phyloP scores from a whole-genome alignment of 306 rosid genomes.

The Arachis stenosperma region DNA sequence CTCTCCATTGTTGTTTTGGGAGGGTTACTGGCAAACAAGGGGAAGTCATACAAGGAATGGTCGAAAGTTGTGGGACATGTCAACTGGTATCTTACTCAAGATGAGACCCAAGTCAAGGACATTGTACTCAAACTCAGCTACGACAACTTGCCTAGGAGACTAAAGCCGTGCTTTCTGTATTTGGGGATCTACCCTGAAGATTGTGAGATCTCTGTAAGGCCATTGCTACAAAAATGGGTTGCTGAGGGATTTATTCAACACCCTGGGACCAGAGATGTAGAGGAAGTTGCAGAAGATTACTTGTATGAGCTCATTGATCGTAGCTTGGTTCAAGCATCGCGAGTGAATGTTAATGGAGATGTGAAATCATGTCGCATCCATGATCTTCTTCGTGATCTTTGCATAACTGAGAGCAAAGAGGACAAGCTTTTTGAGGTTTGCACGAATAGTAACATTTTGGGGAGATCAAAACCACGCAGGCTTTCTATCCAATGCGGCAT shows the following conservation, averaged over 20 bases:
- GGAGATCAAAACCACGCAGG: slow-evolving; percentile 19
- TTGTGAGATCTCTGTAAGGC: slow-evolving; percentile 20
- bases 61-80: too few relatives aligned
- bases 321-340: slow-evolving; percentile 12
- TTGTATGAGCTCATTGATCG: too few relatives aligned
- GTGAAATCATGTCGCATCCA: slow-evolving; percentile 29
- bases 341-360: neutral
- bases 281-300: too few relatives aligned
- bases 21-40: too few relatives aligned
- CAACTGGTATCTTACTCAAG: too few relatives aligned
- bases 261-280: too few relatives aligned
- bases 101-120: neutral
- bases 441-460: too few relatives aligned
- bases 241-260: slow-evolving; percentile 3
- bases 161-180: slow-evolving; percentile 41
- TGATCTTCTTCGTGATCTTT: slow-evolving; percentile 25
- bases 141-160: neutral
- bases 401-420: slow-evolving; percentile 31
- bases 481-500: slow-evolving; percentile 14
- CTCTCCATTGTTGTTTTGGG: too few relatives aligned
- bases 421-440: neutral
- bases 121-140: slow-evolving; percentile 40
- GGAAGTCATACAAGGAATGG: too few relatives aligned
- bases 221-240: slow-evolving; percentile 20
- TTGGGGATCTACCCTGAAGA: slow-evolving; percentile 36